Evolutionary conservation across 768 basidiomycete genomes (phyloP).

Genomic region (Leucogyrophana mollusca): DNA sequence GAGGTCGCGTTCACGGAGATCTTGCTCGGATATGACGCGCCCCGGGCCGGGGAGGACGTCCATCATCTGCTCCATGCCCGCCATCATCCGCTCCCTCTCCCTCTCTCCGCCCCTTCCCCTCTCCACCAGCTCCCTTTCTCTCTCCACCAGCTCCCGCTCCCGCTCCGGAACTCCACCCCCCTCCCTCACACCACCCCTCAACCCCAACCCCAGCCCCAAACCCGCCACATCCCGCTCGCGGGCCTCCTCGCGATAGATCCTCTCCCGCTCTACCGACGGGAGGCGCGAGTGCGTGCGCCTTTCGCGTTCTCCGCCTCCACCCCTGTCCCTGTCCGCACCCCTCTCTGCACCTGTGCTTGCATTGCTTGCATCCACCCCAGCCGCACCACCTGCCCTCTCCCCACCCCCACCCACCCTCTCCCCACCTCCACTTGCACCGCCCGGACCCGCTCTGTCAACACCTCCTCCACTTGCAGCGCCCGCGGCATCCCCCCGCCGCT

Average conservation of each 20-base stretch:
- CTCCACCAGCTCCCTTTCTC: conserved; percentile 13
- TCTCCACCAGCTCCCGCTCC: conserved; percentile 5
- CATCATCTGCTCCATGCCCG: conserved; percentile 22
- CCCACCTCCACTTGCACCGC: too few relatives aligned
- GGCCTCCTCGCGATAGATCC: neutral
- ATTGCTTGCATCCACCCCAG: too few relatives aligned
- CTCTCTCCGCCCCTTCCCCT: too few relatives aligned
- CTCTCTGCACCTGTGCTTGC: too few relatives aligned
- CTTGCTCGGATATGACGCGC: conserved; percentile 20
- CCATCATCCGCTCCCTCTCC: conserved; percentile 18
- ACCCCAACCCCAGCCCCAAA: conserved; percentile 8
- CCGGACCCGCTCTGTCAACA: too few relatives aligned
- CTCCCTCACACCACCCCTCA: conserved; percentile 19
- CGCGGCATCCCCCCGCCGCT: too few relatives aligned
- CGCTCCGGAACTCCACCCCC: conserved; percentile 4
- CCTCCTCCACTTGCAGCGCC: too few relatives aligned
- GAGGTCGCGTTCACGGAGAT: conserved; percentile 8
- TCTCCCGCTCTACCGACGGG: conserved; percentile 13
- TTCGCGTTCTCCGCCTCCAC: too few relatives aligned
- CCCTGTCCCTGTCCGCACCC: too few relatives aligned
- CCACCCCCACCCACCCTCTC: too few relatives aligned
- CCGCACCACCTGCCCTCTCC: too few relatives aligned
- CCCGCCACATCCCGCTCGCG: conserved; percentile 23
- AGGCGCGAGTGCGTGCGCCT: conserved; percentile 25
- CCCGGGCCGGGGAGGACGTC: conserved; percentile 15